phyloP scores from a whole-genome alignment of 2,329 filamentous ascomycete species.

The Orbilia javanica region DNA sequence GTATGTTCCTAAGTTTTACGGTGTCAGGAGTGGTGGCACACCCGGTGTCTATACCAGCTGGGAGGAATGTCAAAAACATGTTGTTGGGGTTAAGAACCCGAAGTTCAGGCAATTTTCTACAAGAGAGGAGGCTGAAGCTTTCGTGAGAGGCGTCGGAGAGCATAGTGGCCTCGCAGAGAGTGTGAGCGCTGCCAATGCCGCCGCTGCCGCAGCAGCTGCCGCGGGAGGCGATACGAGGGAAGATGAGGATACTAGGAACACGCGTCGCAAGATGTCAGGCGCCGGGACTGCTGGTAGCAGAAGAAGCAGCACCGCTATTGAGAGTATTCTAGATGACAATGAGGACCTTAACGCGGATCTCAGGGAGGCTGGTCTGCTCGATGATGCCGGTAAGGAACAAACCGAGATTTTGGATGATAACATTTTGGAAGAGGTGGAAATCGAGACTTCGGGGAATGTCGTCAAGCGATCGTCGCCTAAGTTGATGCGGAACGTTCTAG shows the following conservation, averaged over 20 bases:
- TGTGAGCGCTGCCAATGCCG: constrained; percentile 46
- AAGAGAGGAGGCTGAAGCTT: constrained; percentile 75
- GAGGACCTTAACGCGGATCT: constrained; percentile 51
- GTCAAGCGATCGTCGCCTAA: constrained; percentile 53
- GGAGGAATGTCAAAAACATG: constrained; percentile 74
- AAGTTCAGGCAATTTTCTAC: constrained; percentile 70
- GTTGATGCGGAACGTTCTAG: constrained; percentile 59
- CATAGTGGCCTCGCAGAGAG: constrained; percentile 64
- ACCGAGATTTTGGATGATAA: constrained; percentile 58
- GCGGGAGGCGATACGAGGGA: constrained; percentile 63
- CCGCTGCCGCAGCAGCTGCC: constrained; percentile 44
- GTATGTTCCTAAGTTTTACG: constrained; percentile 72
- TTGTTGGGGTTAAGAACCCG: constrained; percentile 74
- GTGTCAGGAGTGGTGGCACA: constrained; percentile 71
- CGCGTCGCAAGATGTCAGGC: constrained; percentile 67
- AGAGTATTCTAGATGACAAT: constrained; percentile 53
- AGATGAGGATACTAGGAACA: constrained; percentile 70
- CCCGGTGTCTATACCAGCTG: constrained; percentile 75
- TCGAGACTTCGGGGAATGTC: constrained; percentile 58
- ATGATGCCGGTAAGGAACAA: constrained; percentile 48
- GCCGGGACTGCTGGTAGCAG: constrained; percentile 43
- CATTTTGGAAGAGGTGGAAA: constrained; percentile 54
- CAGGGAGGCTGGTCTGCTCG: constrained; percentile 47
- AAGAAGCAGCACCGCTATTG: constrained; percentile 55
- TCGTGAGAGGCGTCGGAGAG: constrained; percentile 71